These are phyloP conservation scores for Takakia lepidozioides DNA, from an alignment of 225 moss, liverwort and hornwort genomes.

Conservation along the genomic window DNA sequence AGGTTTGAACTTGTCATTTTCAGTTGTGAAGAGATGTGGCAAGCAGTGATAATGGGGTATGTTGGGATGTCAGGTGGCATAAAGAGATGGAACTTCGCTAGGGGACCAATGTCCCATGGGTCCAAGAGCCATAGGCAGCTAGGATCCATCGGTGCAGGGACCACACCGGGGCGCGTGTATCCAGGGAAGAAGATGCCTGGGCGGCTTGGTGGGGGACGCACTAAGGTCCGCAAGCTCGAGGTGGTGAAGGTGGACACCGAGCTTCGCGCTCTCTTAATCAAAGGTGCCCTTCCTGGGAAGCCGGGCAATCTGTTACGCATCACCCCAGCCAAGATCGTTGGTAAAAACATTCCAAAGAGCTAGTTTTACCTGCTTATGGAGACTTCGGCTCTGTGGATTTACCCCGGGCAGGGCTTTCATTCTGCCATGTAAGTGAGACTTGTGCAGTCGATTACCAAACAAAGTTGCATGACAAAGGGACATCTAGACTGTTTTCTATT, in stretches of 20 bases:
- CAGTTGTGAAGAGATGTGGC: too few species aligned
- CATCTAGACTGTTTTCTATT: too few species aligned
- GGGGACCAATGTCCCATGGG: constrained; percentile 71
- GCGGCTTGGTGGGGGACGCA: constrained; percentile 56
- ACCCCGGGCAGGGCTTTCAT: too few species aligned
- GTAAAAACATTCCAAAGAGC: constrained; percentile 67
- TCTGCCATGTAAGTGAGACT: too few species aligned
- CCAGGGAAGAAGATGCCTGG: constrained; percentile 95
- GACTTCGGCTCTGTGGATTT: too few species aligned
- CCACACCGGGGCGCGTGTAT: constrained; percentile 79
- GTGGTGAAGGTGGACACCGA: constrained; percentile 61
- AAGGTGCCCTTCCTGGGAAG: constrained; percentile 63
- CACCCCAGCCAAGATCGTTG: constrained; percentile 86
- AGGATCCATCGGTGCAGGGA: constrained; percentile 77
- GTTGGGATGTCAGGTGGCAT: constrained; percentile 96
- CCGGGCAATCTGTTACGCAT: constrained; percentile 77
- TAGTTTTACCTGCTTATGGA: too few species aligned
- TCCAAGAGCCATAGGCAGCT: constrained; percentile 78
- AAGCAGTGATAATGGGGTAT: too few species aligned
- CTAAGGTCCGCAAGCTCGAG: constrained; percentile 67
- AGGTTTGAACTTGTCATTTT: too few species aligned
- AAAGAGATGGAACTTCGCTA: constrained; percentile 63
- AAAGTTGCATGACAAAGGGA: too few species aligned
- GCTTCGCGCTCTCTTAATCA: constrained; percentile 63
- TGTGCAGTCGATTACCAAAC: too few species aligned